Percentiles rank a stretch among this genome's conserved stretches.
phyloP scores from a whole-genome alignment of 75 land plant genomes.

The Pinus taeda region DNA sequence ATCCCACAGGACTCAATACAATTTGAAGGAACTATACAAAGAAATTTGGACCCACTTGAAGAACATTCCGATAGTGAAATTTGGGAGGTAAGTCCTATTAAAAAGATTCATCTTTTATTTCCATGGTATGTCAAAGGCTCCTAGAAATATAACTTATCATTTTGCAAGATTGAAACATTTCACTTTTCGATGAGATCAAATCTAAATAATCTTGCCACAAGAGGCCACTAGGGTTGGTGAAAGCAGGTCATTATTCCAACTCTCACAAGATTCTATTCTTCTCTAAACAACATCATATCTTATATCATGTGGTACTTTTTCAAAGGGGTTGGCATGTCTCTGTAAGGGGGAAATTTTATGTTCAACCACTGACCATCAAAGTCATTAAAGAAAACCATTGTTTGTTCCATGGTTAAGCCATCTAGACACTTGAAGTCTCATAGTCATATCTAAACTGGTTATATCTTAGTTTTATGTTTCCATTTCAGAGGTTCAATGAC shows the following conservation, averaged over 20 bases:
- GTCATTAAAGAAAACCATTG: no score
- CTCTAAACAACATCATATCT: no score
- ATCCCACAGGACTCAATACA: slow-evolving; percentile 60
- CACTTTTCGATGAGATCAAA: not conserved
- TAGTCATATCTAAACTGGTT: no score
- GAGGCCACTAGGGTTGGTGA: not conserved
- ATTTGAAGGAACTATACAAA: slow-evolving; percentile 52
- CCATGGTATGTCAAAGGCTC: not conserved
- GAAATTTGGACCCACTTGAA: slow-evolving; percentile 55
- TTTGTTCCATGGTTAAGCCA: no score
- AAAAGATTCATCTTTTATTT: not conserved
- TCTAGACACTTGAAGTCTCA: no score
- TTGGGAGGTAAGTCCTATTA: slow-evolving; percentile 40
- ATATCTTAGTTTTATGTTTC: no score
- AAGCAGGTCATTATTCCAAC: not conserved
- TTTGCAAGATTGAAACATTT: not conserved
- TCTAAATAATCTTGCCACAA: not conserved
- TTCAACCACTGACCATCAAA: no score
- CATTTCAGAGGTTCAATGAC: not conserved
- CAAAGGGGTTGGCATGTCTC: no score
- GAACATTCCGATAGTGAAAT: slow-evolving; percentile 50
- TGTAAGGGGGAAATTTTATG: no score
- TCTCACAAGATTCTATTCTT: not conserved
- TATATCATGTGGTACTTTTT: not conserved
- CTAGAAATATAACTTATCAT: not conserved